Percentiles rank a stretch among this genome's conserved stretches.
These are phyloP conservation scores for Scheffersomyces insectosa DNA, from an alignment of 1,139 yeast species.

Conservation along the genomic window DNA sequence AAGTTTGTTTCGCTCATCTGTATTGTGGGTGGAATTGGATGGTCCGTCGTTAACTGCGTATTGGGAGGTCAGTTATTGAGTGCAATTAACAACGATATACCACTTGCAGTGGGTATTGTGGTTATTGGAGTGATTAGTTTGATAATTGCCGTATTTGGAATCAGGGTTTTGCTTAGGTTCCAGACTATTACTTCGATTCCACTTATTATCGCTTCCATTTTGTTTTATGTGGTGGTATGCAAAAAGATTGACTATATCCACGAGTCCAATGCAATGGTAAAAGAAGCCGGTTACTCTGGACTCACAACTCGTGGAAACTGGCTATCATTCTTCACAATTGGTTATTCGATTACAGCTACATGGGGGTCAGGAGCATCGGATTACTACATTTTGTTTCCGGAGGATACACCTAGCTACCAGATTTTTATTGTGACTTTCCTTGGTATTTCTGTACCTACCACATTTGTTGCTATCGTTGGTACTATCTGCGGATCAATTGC, in stretches of 20 bases:
- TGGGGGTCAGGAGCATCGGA: constrained; percentile 34
- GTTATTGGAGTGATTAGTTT: constrained; percentile 29
- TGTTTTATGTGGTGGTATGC: constrained; percentile 26
- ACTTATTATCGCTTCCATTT: constrained; percentile 18
- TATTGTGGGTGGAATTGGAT: constrained; percentile 40
- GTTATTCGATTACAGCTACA: constrained; percentile 28
- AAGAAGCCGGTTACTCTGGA: constrained; percentile 10
- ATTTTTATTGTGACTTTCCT: constrained; percentile 23
- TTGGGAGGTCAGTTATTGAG: constrained; percentile 38
- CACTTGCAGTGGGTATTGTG: constrained; percentile 33
- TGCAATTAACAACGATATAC: constrained; percentile 23
- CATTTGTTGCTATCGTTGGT: constrained; percentile 25
- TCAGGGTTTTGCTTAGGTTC: constrained; percentile 22
- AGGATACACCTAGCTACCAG: constrained; percentile 18
- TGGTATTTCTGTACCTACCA: constrained; percentile 26
- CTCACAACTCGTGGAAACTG: constrained; percentile 21
- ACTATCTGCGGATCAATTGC: constrained; percentile 27
- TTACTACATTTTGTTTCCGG: constrained; percentile 27
- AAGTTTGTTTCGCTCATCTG: constrained; percentile 34
- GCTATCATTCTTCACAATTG: constrained; percentile 27
- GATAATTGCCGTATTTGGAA: constrained; percentile 37
- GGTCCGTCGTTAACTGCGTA: constrained; percentile 44
- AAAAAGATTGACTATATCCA: constrained; percentile 13
- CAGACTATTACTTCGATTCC: constrained; percentile 25
- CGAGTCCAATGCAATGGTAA: constrained; percentile 15